phyloP scores from a whole-genome alignment of 306 rosid genomes.

The Psophocarpus tetragonolobus region DNA sequence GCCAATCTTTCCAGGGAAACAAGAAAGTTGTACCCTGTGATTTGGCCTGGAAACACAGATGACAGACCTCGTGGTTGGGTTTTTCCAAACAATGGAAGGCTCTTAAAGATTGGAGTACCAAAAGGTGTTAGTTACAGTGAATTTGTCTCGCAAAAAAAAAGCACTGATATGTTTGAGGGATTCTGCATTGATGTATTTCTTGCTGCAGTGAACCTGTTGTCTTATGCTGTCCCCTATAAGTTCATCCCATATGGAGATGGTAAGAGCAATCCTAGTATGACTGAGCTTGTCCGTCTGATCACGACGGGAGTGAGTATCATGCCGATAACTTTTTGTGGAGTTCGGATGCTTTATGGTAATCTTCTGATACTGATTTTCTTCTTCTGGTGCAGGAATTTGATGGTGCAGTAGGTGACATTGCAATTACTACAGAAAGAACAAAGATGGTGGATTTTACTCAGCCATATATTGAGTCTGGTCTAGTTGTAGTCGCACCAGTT shows the following conservation, averaged over 20 bases:
- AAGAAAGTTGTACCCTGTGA: constrained; percentile 44
- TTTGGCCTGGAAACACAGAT: constrained; percentile 85
- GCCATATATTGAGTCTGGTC: constrained; percentile 90
- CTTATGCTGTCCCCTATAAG: constrained; percentile 85
- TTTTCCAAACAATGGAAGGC: constrained; percentile 84
- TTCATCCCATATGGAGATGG: constrained; percentile 68
- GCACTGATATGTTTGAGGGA: constrained; percentile 70
- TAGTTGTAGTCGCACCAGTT: constrained; percentile 84
- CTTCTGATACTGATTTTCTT: constrained; percentile 34
- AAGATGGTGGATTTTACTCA: constrained; percentile 91
- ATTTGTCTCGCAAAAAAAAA: constrained; percentile 51
- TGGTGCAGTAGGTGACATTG: constrained; percentile 87
- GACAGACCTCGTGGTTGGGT: constrained; percentile 95
- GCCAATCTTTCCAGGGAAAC: constrained; percentile 49
- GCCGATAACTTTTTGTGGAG: background rate
- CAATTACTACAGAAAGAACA: constrained; percentile 82
- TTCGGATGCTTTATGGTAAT: constrained; percentile 29
- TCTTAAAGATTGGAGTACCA: constrained; percentile 79
- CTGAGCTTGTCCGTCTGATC: constrained; percentile 68
- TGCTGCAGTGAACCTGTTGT: constrained; percentile 74
- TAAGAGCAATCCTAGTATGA: constrained; percentile 52
- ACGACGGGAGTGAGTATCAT: constrained; percentile 73
- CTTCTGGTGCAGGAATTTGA: constrained; percentile 64
- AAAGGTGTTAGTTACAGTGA: constrained; percentile 61
- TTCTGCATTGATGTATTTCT: constrained; percentile 90